These are phyloP conservation scores for Fusarium ambrosium DNA, from an alignment of 2,329 filamentous ascomycete genomes.

Conservation along the genomic window DNA sequence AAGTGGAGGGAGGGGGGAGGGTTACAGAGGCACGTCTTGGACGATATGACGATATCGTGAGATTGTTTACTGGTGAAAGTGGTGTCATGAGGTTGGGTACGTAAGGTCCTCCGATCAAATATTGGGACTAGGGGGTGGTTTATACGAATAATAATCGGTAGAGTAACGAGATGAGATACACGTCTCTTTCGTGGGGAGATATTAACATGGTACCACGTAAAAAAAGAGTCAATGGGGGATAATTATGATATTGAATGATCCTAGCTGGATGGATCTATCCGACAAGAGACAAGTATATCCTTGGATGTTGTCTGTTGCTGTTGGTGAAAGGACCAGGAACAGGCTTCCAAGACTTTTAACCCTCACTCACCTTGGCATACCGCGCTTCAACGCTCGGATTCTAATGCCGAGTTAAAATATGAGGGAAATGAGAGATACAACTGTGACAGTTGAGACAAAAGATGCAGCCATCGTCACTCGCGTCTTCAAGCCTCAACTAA, in stretches of 20 bases:
- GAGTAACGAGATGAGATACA: neutral
- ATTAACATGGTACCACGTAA: slow-evolving; percentile 2
- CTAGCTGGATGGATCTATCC: neutral
- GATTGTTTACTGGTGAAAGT: slow-evolving; percentile 13
- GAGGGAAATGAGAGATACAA: neutral
- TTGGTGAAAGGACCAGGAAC: neutral
- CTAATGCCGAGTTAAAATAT: neutral
- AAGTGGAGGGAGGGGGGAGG: no score
- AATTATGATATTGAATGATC: neutral
- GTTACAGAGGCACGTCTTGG: slow-evolving; percentile 5
- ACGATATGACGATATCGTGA: slow-evolving; percentile 22
- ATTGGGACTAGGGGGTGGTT: neutral
- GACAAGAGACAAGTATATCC: neutral
- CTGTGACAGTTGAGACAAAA: neutral
- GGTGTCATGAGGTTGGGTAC: slow-evolving; percentile 18
- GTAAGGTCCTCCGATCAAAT: neutral
- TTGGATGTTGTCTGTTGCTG: neutral
- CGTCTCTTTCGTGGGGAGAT: neutral
- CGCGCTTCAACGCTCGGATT: neutral
- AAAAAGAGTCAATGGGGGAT: neutral
- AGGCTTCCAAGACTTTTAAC: neutral
- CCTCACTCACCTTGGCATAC: neutral
- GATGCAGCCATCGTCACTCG: neutral
- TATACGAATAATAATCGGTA: neutral
- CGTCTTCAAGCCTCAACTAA: slow-evolving; percentile 4